Evolutionary conservation across 2,329 filamentous ascomycete genomes (phyloP), one percentile per base, ranked within the genome.

Genomic region (Diaporthe aspalathi): DNA sequence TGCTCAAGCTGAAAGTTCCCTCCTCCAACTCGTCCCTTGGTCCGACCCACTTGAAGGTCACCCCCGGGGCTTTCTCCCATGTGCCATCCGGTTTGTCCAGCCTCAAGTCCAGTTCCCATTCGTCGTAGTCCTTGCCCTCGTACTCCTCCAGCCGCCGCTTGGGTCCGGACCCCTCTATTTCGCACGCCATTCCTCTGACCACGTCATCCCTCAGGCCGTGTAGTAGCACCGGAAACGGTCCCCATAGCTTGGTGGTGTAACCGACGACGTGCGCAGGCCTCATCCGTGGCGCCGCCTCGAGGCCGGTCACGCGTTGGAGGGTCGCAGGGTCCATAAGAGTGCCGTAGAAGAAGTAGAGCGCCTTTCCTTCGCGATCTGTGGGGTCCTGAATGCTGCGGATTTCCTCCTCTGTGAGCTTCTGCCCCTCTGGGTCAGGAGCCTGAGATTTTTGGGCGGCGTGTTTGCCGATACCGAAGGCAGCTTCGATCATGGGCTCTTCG

Each of bases 131-230:
- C 60, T 63, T 63, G 0, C 60, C 60, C 29, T 49, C 60, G 1
- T 47, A 63, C 8, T 63, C 60, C 43, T 63, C 60, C 60, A 63
- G 29, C 60, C 43, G 27, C 12, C 60, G 60, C 60, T 32, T 63
- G 3, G 60, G 60, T 11, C 27, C 60, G 14, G 60, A 32, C 14
- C 60, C 60, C 43, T 63, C 43, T 11, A 49, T 49, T 43, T 63
- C 60, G n/a, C 60, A 63, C 6, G 27, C 43, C 40, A 63, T 17
- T 6, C 57, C 57, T 4, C 57, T 63, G 20, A 63, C 57, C 57
- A 63, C 40, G 11, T 63, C 57, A 11, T 47, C 40, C 12, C 20
- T 63, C 1, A 40, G 57, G 7, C 57, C 57, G 5, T 47, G 24
- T 2, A 63, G 40, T 11, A 63, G 11, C 24, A 63, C 57, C 1